Conservation (phyloP, 2,329 filamentous ascomycete species). For the Neoascochyta sp. region DNA sequence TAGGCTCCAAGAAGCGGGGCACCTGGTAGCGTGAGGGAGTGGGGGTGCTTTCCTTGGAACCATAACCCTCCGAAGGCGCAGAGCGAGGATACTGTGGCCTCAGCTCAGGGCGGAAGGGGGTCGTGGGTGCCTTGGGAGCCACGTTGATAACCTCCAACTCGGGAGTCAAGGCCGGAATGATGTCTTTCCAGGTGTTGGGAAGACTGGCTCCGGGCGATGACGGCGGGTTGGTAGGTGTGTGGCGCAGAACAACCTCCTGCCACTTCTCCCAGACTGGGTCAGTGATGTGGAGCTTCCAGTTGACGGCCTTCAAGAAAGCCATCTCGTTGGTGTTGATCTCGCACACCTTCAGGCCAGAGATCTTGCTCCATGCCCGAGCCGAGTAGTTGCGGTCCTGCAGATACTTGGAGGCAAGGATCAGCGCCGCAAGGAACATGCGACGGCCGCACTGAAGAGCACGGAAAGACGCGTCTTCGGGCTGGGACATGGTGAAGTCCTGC, state of each 20-base stretch:
- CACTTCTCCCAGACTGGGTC: conserved; percentile 86
- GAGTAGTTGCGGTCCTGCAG: conserved; percentile 98
- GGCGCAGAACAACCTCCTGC: conserved; percentile 87
- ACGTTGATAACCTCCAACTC: conserved; percentile 51
- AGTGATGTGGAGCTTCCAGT: conserved; percentile 92
- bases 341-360: conserved; percentile 85
- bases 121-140: conserved; percentile 31
- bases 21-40: conserved; percentile 41
- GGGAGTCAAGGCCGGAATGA: conserved; percentile 56
- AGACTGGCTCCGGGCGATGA: conserved; percentile 37
- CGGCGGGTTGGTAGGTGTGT: conserved; percentile 60
- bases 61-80: conserved; percentile 20
- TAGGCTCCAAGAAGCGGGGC: conserved; percentile 52
- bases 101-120: conserved; percentile 23
- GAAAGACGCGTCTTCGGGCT: conserved; percentile 67
- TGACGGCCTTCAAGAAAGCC: conserved; percentile 81
- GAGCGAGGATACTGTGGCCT: conserved; percentile 25
- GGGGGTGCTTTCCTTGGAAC: conserved; percentile 44
- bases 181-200: conserved; percentile 44
- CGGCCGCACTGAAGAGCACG: conserved; percentile 91
- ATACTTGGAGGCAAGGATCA: conserved; percentile 97
- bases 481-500: conserved; percentile 82
- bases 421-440: conserved; percentile 91
- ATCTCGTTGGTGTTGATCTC: conserved; percentile 98
- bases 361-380: conserved; percentile 96